Evolutionary conservation across 257 asterid species (phyloP).

Genomic region (Ilex aquifolium): DNA sequence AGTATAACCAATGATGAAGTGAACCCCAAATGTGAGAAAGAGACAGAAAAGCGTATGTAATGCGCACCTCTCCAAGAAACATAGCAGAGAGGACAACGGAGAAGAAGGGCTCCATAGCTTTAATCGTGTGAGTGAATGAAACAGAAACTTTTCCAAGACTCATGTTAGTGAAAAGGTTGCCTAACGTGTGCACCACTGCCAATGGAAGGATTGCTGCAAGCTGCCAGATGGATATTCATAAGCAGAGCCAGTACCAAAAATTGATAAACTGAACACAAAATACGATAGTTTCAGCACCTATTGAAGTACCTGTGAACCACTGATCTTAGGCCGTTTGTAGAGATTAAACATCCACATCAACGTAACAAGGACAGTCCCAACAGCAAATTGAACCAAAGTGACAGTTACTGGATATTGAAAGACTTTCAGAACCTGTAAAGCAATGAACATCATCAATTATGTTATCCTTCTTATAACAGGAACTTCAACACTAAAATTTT

Average conservation of each 20-base stretch:
- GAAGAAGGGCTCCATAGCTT: conserved; percentile 94
- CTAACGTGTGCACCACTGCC: conserved; percentile 77
- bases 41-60: background rate
- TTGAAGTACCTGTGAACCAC: conserved; percentile 63
- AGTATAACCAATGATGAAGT: background rate
- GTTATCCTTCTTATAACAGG: too few species aligned
- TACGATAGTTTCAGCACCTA: background rate
- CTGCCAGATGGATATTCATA: conserved; percentile 31
- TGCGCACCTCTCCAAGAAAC: conserved; percentile 71
- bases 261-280: background rate
- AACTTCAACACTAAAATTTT: too few species aligned
- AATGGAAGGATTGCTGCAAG: conserved; percentile 73
- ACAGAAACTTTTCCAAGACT: conserved; percentile 93
- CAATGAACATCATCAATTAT: conserved; percentile 6
- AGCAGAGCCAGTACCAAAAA: conserved; percentile 4
- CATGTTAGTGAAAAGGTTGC: conserved; percentile 89
- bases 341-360: conserved; percentile 81
- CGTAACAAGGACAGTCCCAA: conserved; percentile 68
- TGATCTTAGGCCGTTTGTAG: conserved; percentile 84
- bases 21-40: background rate
- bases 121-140: conserved; percentile 88
- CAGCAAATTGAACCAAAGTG: conserved; percentile 76
- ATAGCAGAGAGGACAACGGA: conserved; percentile 81
- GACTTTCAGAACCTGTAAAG: conserved; percentile 66
- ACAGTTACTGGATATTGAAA: conserved; percentile 81